phyloP scores from a whole-genome alignment of 2,329 filamentous ascomycete genomes.

The Colletotrichum sp. region DNA sequence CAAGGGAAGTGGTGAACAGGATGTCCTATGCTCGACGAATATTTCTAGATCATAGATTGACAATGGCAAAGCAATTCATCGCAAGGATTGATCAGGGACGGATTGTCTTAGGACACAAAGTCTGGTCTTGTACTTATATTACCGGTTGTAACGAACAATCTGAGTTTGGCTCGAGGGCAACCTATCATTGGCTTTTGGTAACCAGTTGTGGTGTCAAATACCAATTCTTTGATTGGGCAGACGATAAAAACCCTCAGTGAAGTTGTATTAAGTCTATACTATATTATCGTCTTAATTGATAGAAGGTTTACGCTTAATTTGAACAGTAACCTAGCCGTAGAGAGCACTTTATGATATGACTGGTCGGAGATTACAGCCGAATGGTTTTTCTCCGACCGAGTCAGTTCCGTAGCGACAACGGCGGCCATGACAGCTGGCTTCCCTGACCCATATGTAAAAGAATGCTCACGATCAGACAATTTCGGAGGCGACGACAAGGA shows the following conservation, averaged over 20 bases:
- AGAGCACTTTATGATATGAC: no score
- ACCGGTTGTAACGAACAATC: neutral
- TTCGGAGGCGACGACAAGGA: neutral
- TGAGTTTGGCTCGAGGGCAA: neutral
- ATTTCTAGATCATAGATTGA: neutral
- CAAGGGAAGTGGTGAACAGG: no score
- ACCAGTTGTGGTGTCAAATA: no score
- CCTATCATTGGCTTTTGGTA: accelerated
- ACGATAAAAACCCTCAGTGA: no score
- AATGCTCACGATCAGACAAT: neutral
- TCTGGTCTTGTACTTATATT: neutral
- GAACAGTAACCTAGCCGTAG: no score
- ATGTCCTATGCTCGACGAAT: accelerated
- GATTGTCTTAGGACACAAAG: accelerated
- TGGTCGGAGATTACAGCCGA: no score
- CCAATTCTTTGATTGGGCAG: no score
- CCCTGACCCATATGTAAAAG: accelerated
- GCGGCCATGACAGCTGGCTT: neutral
- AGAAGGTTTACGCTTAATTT: no score
- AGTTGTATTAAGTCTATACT: no score
- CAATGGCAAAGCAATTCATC: neutral
- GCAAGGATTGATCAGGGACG: accelerated
- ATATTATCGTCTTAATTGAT: no score
- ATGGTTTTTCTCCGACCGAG: neutral
- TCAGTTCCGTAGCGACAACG: neutral